Evolutionary conservation across 2,329 filamentous ascomycete genomes (phyloP).

Genomic region (Harringtonia lauricola): DNA sequence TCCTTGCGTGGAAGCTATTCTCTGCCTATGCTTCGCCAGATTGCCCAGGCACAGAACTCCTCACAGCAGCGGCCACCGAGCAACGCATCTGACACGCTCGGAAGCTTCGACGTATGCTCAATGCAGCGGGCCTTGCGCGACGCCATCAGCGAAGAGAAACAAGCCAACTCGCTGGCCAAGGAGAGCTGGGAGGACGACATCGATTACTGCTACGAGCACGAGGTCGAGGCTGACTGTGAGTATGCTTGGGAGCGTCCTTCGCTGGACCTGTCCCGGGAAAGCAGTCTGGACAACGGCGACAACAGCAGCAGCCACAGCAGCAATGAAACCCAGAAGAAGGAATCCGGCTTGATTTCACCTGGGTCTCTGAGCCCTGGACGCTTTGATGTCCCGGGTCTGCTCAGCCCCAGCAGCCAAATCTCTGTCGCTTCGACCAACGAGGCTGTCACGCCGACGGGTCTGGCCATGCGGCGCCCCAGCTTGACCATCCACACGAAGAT

Average conservation of each 20-base stretch:
- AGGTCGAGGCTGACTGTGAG: conserved; percentile 54
- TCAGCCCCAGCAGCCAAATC: conserved; percentile 37
- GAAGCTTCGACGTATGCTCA: conserved; percentile 28
- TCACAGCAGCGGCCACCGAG: conserved; percentile 22
- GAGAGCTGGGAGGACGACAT: conserved; percentile 59
- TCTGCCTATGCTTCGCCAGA: conserved; percentile 40
- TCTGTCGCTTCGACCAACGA: conserved; percentile 30
- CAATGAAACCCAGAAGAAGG: conserved; percentile 1
- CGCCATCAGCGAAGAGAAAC: conserved; percentile 14
- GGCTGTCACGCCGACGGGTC: conserved; percentile 30
- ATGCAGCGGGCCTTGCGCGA: conserved; percentile 22
- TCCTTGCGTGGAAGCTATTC: conserved; percentile 45
- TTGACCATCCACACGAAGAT: conserved; percentile 8
- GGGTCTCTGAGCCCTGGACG: conserved; percentile 19
- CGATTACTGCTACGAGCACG: conserved; percentile 61
- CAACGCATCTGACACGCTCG: conserved; percentile 41
- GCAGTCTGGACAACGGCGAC: conserved; percentile 11
- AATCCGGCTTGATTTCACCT: conserved; percentile 7
- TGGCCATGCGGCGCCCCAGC: conserved; percentile 15
- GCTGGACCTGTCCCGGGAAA: conserved; percentile 30
- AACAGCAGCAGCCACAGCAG: neutral
- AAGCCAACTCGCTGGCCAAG: conserved; percentile 20
- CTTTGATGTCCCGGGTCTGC: conserved; percentile 30
- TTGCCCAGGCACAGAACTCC: conserved; percentile 22
- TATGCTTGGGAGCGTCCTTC: conserved; percentile 54